phyloP scores from a whole-genome alignment of 2,329 filamentous ascomycete species.

The Penicillium decumbens region DNA sequence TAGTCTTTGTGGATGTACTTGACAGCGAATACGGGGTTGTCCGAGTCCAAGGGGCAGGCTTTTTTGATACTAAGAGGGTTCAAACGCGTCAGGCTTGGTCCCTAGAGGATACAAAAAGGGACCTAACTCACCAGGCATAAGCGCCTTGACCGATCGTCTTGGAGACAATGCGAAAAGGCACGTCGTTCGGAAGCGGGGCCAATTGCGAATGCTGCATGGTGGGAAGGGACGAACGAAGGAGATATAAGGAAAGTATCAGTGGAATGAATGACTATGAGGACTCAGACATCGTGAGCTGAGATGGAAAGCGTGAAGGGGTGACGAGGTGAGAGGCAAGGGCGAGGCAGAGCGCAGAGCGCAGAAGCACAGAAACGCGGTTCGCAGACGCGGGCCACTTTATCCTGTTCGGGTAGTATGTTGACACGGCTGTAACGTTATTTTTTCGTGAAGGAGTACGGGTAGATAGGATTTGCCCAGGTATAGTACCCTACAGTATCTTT shows the following conservation, averaged over 20 bases:
- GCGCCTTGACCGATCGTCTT: slow-evolving; percentile 95
- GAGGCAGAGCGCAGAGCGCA: slow-evolving; percentile 3
- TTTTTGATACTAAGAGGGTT: slow-evolving; percentile 71
- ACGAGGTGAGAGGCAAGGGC: slow-evolving; percentile 18
- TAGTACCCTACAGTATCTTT: background rate
- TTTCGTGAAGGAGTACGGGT: background rate
- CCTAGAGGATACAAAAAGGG: background rate
- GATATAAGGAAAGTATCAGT: slow-evolving; percentile 1
- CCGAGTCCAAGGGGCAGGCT: slow-evolving; percentile 66
- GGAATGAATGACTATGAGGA: background rate
- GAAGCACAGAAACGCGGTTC: slow-evolving; percentile 23
- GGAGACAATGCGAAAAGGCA: slow-evolving; percentile 91
- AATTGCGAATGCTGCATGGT: slow-evolving; percentile 74
- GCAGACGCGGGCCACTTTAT: slow-evolving; percentile 34
- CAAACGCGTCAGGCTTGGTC: slow-evolving; percentile 6
- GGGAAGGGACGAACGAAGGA: background rate
- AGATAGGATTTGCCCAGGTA: background rate
- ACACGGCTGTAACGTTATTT: background rate
- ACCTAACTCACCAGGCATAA: slow-evolving; percentile 74
- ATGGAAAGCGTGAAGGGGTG: slow-evolving; percentile 5
- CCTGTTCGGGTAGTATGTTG: slow-evolving; percentile 20
- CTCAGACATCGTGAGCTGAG: background rate
- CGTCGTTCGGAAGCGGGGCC: slow-evolving; percentile 73
- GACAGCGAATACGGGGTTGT: slow-evolving; percentile 82
- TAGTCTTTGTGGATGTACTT: slow-evolving; percentile 99